A percentile compares a stretch with the other conserved stretches of the same genome.
These are phyloP conservation scores for Stropharia rugosoannulata DNA, from an alignment of 768 basidiomycete species.

Conservation along the genomic window DNA sequence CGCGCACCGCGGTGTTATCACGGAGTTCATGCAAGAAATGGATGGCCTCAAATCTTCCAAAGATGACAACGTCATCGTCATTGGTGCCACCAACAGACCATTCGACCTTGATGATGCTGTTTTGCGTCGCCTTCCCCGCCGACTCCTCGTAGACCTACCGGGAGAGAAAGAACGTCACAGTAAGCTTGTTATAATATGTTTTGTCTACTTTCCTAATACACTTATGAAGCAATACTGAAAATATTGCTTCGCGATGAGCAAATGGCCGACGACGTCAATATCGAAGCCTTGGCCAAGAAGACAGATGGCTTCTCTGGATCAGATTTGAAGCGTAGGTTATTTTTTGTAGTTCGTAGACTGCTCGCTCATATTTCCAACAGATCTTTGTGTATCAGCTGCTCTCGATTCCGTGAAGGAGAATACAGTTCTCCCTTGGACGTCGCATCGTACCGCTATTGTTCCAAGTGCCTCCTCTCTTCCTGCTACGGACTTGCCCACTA, in stretches of 20 bases:
- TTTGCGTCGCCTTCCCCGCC: slow-evolving; percentile 81
- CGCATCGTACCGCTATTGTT: slow-evolving; percentile 7
- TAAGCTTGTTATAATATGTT: slow-evolving; percentile 28
- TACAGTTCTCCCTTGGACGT: slow-evolving; percentile 76
- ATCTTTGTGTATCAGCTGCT: slow-evolving; percentile 91
- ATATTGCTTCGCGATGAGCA: slow-evolving; percentile 84
- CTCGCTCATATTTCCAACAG: slow-evolving; percentile 38
- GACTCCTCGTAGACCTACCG: slow-evolving; percentile 86
- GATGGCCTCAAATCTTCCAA: slow-evolving; percentile 83
- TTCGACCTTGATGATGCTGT: slow-evolving; percentile 93
- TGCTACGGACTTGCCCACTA: background rate
- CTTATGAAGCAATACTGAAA: slow-evolving; percentile 71
- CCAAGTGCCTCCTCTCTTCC: background rate
- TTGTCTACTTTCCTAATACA: slow-evolving; percentile 4
- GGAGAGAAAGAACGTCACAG: slow-evolving; percentile 85
- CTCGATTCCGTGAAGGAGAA: slow-evolving; percentile 88
- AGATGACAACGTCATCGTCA: slow-evolving; percentile 83
- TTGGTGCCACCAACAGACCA: slow-evolving; percentile 92
- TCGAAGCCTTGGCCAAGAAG: slow-evolving; percentile 58
- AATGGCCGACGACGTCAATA: slow-evolving; percentile 62
- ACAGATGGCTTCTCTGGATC: slow-evolving; percentile 92
- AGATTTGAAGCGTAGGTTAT: slow-evolving; percentile 83
- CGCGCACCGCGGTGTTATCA: slow-evolving; percentile 86
- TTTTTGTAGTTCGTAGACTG: background rate
- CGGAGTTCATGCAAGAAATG: slow-evolving; percentile 97